These are phyloP conservation scores for Dendrobium catenatum DNA, from an alignment of 106 monocot species.

Conservation along the genomic window DNA sequence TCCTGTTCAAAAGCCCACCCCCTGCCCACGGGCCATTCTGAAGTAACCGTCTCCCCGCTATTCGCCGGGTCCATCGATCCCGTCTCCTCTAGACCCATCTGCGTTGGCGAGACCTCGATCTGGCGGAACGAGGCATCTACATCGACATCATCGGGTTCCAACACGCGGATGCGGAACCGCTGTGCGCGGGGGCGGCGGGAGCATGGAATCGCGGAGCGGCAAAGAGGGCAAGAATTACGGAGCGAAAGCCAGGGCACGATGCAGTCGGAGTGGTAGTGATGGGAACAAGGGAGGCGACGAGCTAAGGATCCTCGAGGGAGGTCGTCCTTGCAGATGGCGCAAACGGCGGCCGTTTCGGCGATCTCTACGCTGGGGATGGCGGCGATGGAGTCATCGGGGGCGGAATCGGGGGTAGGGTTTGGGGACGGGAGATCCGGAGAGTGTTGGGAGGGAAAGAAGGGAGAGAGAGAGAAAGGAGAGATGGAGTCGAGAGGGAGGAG, in stretches of 20 bases:
- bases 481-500: conserved; percentile 3
- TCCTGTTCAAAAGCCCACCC: neutral
- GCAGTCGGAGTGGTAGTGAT: conserved; percentile 69
- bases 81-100: conserved; percentile 27
- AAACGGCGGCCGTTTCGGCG: conserved; percentile 32
- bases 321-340: conserved; percentile 79
- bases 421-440: conserved; percentile 8
- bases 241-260: conserved; percentile 59
- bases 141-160: conserved; percentile 6
- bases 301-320: conserved; percentile 29
- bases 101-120: conserved; percentile 12
- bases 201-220: conserved; percentile 31
- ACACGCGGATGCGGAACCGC: neutral
- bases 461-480: neutral
- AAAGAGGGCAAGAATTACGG: conserved; percentile 74
- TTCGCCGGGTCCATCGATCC: conserved; percentile 20
- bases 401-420: conserved; percentile 4
- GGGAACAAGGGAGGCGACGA: conserved; percentile 49
- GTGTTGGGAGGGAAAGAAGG: neutral
- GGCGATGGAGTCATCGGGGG: conserved; percentile 30
- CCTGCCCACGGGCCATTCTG: conserved; percentile 8
- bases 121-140: neutral
- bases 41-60: conserved; percentile 30
- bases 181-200: neutral
- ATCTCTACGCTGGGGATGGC: conserved; percentile 41